phyloP scores from a whole-genome alignment of 768 basidiomycete genomes.

The Mycena alexandri region DNA sequence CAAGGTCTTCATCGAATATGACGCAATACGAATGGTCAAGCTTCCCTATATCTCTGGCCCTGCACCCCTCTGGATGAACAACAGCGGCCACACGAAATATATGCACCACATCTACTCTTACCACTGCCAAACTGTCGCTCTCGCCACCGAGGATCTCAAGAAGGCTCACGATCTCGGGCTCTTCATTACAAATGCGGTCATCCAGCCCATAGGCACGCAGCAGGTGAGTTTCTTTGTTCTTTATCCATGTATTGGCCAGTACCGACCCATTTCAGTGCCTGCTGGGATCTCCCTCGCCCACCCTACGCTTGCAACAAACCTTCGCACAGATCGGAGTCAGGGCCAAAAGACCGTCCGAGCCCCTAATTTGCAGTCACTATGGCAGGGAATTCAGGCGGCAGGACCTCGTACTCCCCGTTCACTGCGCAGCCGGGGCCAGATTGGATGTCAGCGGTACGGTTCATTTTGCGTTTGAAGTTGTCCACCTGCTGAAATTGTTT shows the following conservation, averaged over 20 bases:
- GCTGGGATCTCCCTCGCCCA: too few relatives aligned
- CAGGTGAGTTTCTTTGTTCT: neutral
- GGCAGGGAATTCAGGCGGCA: neutral
- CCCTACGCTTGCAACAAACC: too few relatives aligned
- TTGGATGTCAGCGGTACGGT: too few relatives aligned
- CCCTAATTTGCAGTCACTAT: too few relatives aligned
- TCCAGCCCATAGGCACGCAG: constrained; percentile 1
- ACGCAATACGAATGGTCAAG: neutral
- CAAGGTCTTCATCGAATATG: constrained; percentile 1
- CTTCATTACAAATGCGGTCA: neutral
- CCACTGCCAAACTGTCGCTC: neutral
- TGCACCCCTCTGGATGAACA: neutral
- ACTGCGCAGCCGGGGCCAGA: neutral
- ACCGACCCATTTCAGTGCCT: neutral
- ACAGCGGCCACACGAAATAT: neutral
- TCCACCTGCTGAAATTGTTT: neutral
- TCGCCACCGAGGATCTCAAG: neutral
- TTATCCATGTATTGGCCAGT: too few relatives aligned
- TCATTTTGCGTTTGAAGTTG: neutral
- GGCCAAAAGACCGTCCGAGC: too few relatives aligned
- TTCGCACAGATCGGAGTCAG: too few relatives aligned
- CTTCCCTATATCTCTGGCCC: neutral
- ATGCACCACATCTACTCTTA: neutral
- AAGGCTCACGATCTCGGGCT: neutral
- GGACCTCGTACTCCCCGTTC: constrained; percentile 6